These are phyloP conservation scores for Neopestalotiopsis clavispora DNA, from an alignment of 2,329 filamentous ascomycete genomes.

Conservation along the genomic window DNA sequence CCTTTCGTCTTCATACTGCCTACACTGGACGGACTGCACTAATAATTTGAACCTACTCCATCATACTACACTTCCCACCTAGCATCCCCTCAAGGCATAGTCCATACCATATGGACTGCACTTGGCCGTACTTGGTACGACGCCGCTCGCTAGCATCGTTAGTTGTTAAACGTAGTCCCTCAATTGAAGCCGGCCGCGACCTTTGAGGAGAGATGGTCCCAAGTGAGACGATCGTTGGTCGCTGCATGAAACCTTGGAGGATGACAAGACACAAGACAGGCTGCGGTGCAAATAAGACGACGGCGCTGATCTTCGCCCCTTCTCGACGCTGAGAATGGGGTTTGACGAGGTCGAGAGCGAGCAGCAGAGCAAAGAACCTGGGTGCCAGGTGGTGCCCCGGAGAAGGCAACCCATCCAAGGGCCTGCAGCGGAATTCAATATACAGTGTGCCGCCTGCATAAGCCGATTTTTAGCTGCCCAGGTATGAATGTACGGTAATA, in stretches of 20 bases:
- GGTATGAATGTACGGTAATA: background rate
- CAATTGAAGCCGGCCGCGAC: background rate
- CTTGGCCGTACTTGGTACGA: background rate
- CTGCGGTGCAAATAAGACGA: background rate
- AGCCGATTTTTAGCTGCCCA: background rate
- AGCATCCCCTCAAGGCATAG: no score
- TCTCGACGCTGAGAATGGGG: background rate
- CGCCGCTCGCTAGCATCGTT: background rate
- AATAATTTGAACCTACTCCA: no score
- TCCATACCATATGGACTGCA: background rate
- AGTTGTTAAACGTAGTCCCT: background rate
- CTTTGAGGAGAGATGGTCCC: background rate
- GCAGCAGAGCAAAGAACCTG: background rate
- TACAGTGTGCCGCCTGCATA: conserved; percentile 5
- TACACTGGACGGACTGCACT: background rate
- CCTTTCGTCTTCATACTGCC: background rate
- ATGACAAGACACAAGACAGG: background rate
- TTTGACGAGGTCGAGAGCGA: background rate
- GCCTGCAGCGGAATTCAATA: conserved; percentile 8
- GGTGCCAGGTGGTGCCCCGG: background rate
- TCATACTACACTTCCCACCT: no score
- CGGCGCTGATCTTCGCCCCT: background rate
- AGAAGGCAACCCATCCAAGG: conserved; percentile 14
- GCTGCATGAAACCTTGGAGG: background rate
- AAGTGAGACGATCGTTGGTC: background rate